Evolutionary conservation across 2,329 filamentous ascomycete species (phyloP).

Genomic region (Penicillium sp.): DNA sequence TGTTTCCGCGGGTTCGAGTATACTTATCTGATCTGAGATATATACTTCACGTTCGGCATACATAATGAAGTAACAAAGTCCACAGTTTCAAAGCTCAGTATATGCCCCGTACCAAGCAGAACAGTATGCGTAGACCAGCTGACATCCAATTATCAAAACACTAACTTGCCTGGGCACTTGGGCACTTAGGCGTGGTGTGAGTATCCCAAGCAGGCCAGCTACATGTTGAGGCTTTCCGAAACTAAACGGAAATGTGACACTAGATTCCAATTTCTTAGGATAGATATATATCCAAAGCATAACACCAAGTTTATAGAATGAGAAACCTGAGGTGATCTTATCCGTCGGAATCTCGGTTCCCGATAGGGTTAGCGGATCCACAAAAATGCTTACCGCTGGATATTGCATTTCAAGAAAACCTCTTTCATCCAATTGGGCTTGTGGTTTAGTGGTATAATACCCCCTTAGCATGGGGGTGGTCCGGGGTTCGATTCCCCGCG

Average conservation of each 20-base stretch:
- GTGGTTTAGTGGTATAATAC: slow-evolving; percentile 49
- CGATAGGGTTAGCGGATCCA: not conserved
- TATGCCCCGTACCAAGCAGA: too few species aligned
- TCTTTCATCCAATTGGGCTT: slow-evolving; percentile 22
- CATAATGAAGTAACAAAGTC: too few species aligned
- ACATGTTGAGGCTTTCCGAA: too few species aligned
- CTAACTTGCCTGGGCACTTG: too few species aligned
- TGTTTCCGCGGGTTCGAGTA: not conserved
- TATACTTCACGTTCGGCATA: not conserved
- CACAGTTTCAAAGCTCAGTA: too few species aligned
- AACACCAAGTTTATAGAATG: not conserved
- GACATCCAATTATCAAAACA: too few species aligned
- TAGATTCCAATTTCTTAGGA: too few species aligned
- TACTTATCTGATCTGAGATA: not conserved
- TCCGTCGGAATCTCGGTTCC: slow-evolving; percentile 9
- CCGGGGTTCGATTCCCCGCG: slow-evolving; percentile 48
- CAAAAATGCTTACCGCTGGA: not conserved
- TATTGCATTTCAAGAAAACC: not conserved
- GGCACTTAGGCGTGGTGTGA: too few species aligned
- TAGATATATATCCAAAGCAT: not conserved
- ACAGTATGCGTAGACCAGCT: too few species aligned
- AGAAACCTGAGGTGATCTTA: not conserved
- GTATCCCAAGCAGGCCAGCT: too few species aligned
- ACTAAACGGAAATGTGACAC: too few species aligned
- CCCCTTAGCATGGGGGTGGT: slow-evolving; percentile 47